A percentile compares a stretch with the other conserved stretches of the same genome.
These are phyloP conservation scores for Cryphonectria japonica DNA, from an alignment of 2,329 filamentous ascomycete genomes.

Conservation along the genomic window DNA sequence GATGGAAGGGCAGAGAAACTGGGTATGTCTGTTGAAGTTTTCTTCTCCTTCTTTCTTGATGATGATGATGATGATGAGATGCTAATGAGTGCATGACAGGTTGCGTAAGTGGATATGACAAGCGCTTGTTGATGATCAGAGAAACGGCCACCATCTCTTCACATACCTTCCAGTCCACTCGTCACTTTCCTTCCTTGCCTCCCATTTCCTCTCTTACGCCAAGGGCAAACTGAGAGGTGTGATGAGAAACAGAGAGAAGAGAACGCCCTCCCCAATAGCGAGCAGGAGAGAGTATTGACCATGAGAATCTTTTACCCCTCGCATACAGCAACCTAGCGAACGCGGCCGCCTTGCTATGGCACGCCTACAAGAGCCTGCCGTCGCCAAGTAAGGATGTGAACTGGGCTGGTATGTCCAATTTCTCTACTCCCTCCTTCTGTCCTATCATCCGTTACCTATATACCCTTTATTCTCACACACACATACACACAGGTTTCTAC, in stretches of 20 bases:
- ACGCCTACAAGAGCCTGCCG: constrained; percentile 75
- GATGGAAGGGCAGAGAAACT: constrained; percentile 75
- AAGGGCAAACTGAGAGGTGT: background rate
- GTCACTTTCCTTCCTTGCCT: no score
- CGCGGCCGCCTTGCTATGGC: constrained; percentile 75
- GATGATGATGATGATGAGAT: background rate
- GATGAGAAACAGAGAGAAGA: background rate
- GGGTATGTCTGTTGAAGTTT: constrained; percentile 58
- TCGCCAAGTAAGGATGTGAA: constrained; percentile 70
- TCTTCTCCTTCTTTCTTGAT: background rate
- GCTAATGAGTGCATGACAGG: constrained; percentile 13
- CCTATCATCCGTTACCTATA: background rate
- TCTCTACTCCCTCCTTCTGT: background rate
- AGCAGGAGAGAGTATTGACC: background rate
- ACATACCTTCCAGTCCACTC: background rate
- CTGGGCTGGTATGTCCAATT: constrained; percentile 64
- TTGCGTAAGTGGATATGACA: constrained; percentile 16
- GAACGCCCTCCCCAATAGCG: no score
- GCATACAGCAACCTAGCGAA: constrained; percentile 74
- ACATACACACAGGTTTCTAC: constrained; percentile 66
- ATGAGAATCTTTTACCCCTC: background rate
- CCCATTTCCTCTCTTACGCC: background rate
- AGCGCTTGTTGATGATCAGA: background rate
- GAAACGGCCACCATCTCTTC: background rate
- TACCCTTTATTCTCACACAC: background rate